Conservation (phyloP, 192 early-diverging fungal species). For the Geranomyces michiganensis region DNA sequence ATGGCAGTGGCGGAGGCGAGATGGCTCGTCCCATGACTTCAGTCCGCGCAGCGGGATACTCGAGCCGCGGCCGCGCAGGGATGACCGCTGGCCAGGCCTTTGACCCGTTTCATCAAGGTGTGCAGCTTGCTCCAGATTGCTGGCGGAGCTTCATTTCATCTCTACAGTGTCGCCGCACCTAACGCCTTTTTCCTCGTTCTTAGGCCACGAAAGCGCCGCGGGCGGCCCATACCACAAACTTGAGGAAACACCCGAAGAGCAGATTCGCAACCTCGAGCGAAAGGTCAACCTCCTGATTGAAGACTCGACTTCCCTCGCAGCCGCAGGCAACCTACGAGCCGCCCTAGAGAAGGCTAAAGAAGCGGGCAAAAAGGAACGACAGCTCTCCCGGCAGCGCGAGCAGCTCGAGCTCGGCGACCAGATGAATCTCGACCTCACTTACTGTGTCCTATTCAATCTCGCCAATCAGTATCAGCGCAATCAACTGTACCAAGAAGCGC, state of each 20-base stretch:
- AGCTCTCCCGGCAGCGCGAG: constrained; percentile 56
- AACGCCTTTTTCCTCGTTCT: no score
- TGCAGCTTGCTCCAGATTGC: constrained; percentile 32
- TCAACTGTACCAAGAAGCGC: constrained; percentile 65
- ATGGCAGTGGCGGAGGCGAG: background rate
- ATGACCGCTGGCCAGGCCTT: constrained; percentile 44
- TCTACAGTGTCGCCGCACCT: no score
- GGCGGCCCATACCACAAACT: constrained; percentile 37
- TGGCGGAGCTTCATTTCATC: background rate
- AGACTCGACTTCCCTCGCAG: constrained; percentile 48
- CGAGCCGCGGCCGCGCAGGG: constrained; percentile 50
- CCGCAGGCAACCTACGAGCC: constrained; percentile 47
- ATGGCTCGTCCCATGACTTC: constrained; percentile 60
- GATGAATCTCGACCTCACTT: constrained; percentile 63
- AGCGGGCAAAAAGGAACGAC: constrained; percentile 59
- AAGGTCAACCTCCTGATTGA: constrained; percentile 54
- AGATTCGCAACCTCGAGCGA: constrained; percentile 56
- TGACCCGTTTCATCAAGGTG: constrained; percentile 62
- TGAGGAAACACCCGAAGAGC: constrained; percentile 57
- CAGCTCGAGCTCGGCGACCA: constrained; percentile 55
- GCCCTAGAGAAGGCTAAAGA: constrained; percentile 67
- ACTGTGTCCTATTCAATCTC: constrained; percentile 64
- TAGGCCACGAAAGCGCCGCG: constrained; percentile 8
- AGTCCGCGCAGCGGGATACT: constrained; percentile 60
- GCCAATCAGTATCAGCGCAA: constrained; percentile 60